These are phyloP conservation scores for Xanthoconium stramineum DNA, from an alignment of 768 basidiomycete species.

Conservation along the genomic window DNA sequence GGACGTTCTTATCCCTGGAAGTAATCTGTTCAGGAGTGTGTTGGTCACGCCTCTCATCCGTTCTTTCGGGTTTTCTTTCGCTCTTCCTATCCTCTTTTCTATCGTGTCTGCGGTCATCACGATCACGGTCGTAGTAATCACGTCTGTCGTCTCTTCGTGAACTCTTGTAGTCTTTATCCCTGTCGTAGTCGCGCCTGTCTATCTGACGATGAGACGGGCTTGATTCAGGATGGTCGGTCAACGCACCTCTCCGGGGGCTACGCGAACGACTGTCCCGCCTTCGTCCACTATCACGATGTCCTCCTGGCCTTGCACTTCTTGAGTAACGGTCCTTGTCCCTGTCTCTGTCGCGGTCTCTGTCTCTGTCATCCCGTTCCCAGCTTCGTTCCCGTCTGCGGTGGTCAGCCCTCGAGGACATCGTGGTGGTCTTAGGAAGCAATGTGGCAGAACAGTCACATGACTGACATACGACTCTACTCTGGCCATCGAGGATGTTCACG, in stretches of 20 bases:
- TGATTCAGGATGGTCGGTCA: background rate
- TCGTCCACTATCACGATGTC: slow-evolving; percentile 34
- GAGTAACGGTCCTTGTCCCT: slow-evolving; percentile 42
- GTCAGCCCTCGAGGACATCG: slow-evolving; percentile 58
- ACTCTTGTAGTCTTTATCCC: slow-evolving; percentile 38
- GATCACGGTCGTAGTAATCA: slow-evolving; percentile 29
- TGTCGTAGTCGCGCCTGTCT: slow-evolving; percentile 36
- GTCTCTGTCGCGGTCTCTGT: slow-evolving; percentile 26
- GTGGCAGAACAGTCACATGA: slow-evolving; percentile 25
- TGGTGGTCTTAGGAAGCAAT: slow-evolving; percentile 31
- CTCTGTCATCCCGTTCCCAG: slow-evolving; percentile 47
- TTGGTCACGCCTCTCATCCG: slow-evolving; percentile 41
- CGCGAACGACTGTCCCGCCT: slow-evolving; percentile 40
- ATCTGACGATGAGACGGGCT: slow-evolving; percentile 2
- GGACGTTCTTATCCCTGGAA: slow-evolving; percentile 25
- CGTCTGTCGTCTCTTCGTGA: slow-evolving; percentile 33
- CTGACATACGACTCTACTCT: background rate
- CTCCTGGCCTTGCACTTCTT: slow-evolving; percentile 32
- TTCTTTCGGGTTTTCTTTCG: slow-evolving; percentile 30
- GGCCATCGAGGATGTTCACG: slow-evolving; percentile 15
- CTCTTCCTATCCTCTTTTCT: slow-evolving; percentile 31
- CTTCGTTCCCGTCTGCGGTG: slow-evolving; percentile 59
- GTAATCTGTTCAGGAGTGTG: slow-evolving; percentile 38
- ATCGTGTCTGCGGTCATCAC: slow-evolving; percentile 31
- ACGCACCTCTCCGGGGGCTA: slow-evolving; percentile 34